phyloP scores from a whole-genome alignment of 164 flowering plant species.

The Aristolochia contorta region DNA sequence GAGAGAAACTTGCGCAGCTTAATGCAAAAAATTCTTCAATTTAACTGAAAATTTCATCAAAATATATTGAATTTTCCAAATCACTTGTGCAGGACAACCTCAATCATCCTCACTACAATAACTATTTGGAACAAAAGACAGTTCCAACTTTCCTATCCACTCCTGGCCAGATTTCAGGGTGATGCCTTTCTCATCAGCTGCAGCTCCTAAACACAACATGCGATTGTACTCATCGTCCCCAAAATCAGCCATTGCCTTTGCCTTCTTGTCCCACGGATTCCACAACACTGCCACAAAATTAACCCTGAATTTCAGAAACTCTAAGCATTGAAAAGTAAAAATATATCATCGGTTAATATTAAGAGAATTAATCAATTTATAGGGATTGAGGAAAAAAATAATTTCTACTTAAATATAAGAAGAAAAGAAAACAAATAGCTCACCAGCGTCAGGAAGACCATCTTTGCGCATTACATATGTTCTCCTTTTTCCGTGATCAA shows the following conservation, averaged over 20 bases:
- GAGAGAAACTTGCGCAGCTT: not conserved
- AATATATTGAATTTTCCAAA: not conserved
- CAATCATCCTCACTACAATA: conserved; percentile 53
- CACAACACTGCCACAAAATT: conserved; percentile 46
- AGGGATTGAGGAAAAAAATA: too few species aligned
- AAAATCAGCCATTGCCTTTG: conserved; percentile 64
- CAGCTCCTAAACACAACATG: conserved; percentile 79
- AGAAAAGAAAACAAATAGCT: conserved; percentile 1
- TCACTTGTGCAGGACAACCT: conserved; percentile 1
- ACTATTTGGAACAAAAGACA: conserved; percentile 73
- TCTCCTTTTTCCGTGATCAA: conserved; percentile 86
- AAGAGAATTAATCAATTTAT: too few species aligned
- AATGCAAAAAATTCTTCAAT: not conserved
- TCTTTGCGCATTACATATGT: conserved; percentile 58
- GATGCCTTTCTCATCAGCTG: conserved; percentile 58
- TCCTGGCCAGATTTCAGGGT: conserved; percentile 81
- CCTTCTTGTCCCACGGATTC: conserved; percentile 88
- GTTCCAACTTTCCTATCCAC: conserved; percentile 72
- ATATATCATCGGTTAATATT: too few species aligned
- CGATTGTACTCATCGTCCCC: conserved; percentile 81
- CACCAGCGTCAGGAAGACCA: conserved; percentile 37
- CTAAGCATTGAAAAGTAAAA: too few species aligned
- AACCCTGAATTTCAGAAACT: too few species aligned
- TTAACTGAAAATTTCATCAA: not conserved
- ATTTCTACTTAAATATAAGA: not conserved